phyloP scores from a whole-genome alignment of 805 yeast species.

The Metschnikowia vanudenii region DNA sequence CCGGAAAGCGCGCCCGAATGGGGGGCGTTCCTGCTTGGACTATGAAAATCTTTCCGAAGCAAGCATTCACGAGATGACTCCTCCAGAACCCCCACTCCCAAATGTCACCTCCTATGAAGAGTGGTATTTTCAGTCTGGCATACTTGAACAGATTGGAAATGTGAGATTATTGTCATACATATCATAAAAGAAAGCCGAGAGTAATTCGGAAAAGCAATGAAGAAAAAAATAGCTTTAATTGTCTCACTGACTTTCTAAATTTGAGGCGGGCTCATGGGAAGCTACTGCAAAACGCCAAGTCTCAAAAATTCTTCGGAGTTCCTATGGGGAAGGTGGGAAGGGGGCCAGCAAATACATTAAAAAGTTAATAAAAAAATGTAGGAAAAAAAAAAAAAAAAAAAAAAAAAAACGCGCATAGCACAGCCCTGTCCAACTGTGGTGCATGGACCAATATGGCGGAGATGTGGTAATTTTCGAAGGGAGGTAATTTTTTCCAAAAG shows the following conservation, averaged over 20 bases:
- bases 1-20: slow-evolving; percentile 2
- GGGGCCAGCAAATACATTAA: neutral
- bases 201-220: neutral
- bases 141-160: neutral
- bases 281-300: neutral
- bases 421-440: slow-evolving; percentile 5
- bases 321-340: neutral
- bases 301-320: neutral
- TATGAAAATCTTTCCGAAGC: neutral
- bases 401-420: slow-evolving; percentile 8
- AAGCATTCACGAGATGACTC: neutral
- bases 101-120: neutral
- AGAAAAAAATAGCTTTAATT: neutral
- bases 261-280: neutral
- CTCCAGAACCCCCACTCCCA: neutral
- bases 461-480: neutral
- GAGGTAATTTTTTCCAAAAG: neutral
- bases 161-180: too few species aligned
- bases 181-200: too few species aligned
- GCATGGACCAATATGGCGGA: slow-evolving; percentile 2
- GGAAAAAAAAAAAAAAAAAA: neutral
- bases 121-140: slow-evolving; percentile 4
- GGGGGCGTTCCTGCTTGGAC: slow-evolving; percentile 1
- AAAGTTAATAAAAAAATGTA: neutral
- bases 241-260: neutral